Evolutionary conservation across 2,329 filamentous ascomycete species (phyloP), one percentile per base, ranked within the genome.

Genomic region (Huntiella abstrusa): DNA sequence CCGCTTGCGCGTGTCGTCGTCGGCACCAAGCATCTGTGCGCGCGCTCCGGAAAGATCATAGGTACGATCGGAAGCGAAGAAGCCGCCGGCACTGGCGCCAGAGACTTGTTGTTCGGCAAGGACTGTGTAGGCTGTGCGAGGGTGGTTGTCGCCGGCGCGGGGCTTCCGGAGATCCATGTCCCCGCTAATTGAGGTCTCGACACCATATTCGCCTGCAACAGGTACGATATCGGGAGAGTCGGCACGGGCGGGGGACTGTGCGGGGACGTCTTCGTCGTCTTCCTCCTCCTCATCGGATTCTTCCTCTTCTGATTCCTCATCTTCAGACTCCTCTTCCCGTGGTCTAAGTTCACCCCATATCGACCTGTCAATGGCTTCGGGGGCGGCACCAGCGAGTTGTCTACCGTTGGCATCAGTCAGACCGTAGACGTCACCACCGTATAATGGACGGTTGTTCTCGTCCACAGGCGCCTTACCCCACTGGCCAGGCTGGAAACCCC

Each of bases 401-500:
- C 56, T 56, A n/a, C 59, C 61, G n/a, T 60, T 60, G 38, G 62
- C 62, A 3, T 61, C 62, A 16, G 68, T 68, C 41, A 92, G 75
- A 50, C 91, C 91, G 58, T 94, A 95, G 16, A 96, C 83, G 60
- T 98, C 91, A 54, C 91, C 88, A 45, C 88, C 91, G 58, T 87
- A 96, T 3, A 95, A 67, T 0, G 91, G 87, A 43, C 84, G 71
- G 60, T 94, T 93, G 60, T 84, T 83, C 55, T 96, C 91, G 58
- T 96, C 88, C 1, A 93, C 78, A 0, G 91, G 91, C 1, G 91
- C 88, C 60, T 96, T 96, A 43, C 91, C 91, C 68, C 88, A 98
- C 50, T 88, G 87, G 50, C 91, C 91, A 5, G 88, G 86, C 54
- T 88, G 83, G 61, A 93, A 98, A 2, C 91, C 91, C 91, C 91